A percentile compares a stretch with the other conserved stretches of the same genome.
phyloP scores from a whole-genome alignment of 225 moss, liverwort and hornwort species.

The Neckera pumila region DNA sequence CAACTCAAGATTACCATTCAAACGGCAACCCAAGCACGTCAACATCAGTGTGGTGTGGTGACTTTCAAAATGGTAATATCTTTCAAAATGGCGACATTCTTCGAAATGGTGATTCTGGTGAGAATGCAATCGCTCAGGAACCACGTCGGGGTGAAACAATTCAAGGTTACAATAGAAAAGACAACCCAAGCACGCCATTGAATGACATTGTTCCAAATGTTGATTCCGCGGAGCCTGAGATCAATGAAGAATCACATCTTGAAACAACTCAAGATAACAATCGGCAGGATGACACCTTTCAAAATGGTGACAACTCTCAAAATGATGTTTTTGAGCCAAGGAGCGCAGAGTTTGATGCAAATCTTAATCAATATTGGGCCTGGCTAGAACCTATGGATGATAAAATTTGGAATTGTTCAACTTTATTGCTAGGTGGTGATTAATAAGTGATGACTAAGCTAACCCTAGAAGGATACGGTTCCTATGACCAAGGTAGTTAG shows the following conservation, averaged over 20 bases:
- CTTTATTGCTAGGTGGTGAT: not conserved
- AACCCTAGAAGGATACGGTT: not conserved
- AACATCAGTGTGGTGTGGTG: not conserved
- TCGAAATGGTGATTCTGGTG: not conserved
- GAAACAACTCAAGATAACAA: not conserved
- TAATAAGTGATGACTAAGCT: not conserved
- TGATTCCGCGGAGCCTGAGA: not conserved
- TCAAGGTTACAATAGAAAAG: not conserved
- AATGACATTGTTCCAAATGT: not conserved
- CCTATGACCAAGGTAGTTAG: not conserved
- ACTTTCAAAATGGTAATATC: not conserved
- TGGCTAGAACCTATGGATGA: fast-evolving
- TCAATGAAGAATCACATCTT: not conserved
- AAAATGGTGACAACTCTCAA: not conserved
- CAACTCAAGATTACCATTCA: not conserved
- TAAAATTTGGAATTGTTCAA: not conserved
- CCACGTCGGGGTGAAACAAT: fast-evolving
- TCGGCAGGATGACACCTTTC: fast-evolving
- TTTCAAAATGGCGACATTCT: not conserved
- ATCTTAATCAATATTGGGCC: fast-evolving
- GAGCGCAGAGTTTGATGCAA: fast-evolving
- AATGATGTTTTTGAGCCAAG: fast-evolving
- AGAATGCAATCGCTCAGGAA: fast-evolving
- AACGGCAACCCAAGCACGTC: not conserved
- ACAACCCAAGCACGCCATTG: not conserved